phyloP scores from a whole-genome alignment of 2,329 filamentous ascomycete genomes.

The Amesomyces nigricolor region DNA sequence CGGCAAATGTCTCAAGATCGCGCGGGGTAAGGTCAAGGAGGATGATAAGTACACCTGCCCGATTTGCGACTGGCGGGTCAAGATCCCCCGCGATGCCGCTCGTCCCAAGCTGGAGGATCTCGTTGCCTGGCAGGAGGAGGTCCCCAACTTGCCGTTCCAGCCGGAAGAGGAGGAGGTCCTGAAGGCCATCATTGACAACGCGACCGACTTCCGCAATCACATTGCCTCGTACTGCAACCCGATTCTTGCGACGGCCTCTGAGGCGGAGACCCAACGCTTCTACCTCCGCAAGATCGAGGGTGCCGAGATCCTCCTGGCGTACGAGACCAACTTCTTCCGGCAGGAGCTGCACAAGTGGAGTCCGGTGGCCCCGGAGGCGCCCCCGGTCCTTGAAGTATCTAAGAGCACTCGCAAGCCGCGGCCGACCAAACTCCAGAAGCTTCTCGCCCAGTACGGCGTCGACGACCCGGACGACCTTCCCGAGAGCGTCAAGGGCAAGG shows the following conservation, averaged over 20 bases:
- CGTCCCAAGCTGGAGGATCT: constrained; percentile 92
- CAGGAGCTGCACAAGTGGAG: constrained; percentile 94
- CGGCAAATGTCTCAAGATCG: constrained; percentile 96
- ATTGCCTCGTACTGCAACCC: constrained; percentile 77
- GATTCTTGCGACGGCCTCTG: constrained; percentile 72
- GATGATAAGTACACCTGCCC: constrained; percentile 98
- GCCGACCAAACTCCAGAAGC: constrained; percentile 93
- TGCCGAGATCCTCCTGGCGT: constrained; percentile 83
- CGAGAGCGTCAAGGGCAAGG: constrained; percentile 72
- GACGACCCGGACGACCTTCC: constrained; percentile 88
- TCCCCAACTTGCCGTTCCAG: constrained; percentile 78
- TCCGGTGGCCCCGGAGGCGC: constrained; percentile 78
- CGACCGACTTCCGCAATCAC: constrained; percentile 76
- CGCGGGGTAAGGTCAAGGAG: constrained; percentile 94
- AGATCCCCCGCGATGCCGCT: constrained; percentile 92
- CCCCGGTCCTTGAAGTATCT: constrained; percentile 79
- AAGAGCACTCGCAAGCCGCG: constrained; percentile 91
- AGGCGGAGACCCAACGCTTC: constrained; percentile 85
- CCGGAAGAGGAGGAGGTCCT: constrained; percentile 89
- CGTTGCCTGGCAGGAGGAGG: constrained; percentile 75
- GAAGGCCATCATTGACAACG: constrained; percentile 78
- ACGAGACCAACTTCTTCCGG: constrained; percentile 96
- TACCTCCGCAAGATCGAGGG: constrained; percentile 96
- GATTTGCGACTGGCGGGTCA: constrained; percentile 95
- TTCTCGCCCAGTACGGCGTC: constrained; percentile 82